Conservation (phyloP, 1,284 basidiomycete genomes). For the Malassezia dermatis region DNA sequence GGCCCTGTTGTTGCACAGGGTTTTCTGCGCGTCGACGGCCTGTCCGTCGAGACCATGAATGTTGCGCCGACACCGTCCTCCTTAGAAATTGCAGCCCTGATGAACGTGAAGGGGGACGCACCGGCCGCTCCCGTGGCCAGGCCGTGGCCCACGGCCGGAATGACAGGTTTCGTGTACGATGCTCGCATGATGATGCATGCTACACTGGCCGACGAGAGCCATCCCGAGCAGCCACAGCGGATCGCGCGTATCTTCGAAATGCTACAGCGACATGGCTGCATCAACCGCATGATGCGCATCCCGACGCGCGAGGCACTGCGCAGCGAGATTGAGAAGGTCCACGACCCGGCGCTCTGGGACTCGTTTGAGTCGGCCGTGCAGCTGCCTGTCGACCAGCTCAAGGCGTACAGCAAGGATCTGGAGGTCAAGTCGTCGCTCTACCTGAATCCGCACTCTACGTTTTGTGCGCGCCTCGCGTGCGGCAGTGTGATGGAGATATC, state of each 20-base stretch:
- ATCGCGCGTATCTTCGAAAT: conserved; percentile 68
- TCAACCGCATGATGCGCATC: conserved; percentile 65
- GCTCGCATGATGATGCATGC: conserved; percentile 74
- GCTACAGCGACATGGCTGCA: conserved; percentile 58
- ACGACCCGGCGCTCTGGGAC: conserved; percentile 79
- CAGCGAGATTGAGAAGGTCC: conserved; percentile 75
- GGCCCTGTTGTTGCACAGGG: background rate
- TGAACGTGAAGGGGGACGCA: background rate
- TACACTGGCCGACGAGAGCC: conserved; percentile 53
- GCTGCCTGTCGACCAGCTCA: conserved; percentile 28
- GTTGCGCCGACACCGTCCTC: background rate
- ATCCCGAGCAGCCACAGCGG: conserved; percentile 80
- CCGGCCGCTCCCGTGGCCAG: background rate
- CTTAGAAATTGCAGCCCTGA: background rate
- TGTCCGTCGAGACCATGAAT: background rate
- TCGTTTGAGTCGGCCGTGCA: conserved; percentile 70
- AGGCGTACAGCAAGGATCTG: conserved; percentile 58
- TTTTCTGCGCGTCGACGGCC: background rate
- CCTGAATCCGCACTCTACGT: conserved; percentile 72
- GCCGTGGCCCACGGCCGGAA: too few species aligned
- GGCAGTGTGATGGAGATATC: conserved; percentile 88
- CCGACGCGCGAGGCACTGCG: conserved; percentile 63
- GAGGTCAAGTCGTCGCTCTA: conserved; percentile 75
- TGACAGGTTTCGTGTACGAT: conserved; percentile 72
- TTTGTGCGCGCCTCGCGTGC: conserved; percentile 74